These are phyloP conservation scores for Blastobotrys robertii DNA, from an alignment of 805 yeast species.

Conservation along the genomic window DNA sequence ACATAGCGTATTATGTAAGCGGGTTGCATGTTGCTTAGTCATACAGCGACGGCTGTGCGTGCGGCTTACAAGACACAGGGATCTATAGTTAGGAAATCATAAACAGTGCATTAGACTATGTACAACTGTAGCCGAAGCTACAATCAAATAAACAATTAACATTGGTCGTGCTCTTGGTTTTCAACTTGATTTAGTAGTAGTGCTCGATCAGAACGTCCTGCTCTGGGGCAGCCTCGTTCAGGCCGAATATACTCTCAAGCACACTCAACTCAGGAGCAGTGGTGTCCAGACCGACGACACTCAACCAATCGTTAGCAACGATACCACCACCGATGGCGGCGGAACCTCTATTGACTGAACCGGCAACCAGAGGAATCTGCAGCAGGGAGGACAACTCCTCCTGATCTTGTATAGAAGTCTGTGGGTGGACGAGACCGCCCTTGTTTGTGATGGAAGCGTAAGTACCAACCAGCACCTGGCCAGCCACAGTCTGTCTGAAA, in stretches of 20 bases:
- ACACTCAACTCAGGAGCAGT: conserved; percentile 98
- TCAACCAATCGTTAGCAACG: conserved; percentile 97
- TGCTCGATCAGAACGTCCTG: conserved; percentile 31
- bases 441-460: conserved; percentile 92
- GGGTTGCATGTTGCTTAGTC: background rate
- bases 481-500: conserved; percentile 97
- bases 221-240: conserved; percentile 31
- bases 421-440: conserved; percentile 98
- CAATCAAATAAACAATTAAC: conserved; percentile 1
- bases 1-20: background rate
- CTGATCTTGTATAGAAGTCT: conserved; percentile 94
- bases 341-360: conserved; percentile 97
- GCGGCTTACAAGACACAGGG: no score
- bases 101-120: background rate
- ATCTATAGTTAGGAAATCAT: no score
- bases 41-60: background rate
- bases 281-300: conserved; percentile 94
- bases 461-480: conserved; percentile 94
- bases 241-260: conserved; percentile 79
- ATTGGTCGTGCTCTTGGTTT: background rate
- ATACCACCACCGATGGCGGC: conserved; percentile 97
- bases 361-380: conserved; percentile 97
- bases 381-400: conserved; percentile 91
- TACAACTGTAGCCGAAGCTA: background rate
- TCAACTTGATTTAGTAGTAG: conserved; percentile 24